Conservation (phyloP, 768 basidiomycete genomes). For the Boletus tomentosulus region DNA sequence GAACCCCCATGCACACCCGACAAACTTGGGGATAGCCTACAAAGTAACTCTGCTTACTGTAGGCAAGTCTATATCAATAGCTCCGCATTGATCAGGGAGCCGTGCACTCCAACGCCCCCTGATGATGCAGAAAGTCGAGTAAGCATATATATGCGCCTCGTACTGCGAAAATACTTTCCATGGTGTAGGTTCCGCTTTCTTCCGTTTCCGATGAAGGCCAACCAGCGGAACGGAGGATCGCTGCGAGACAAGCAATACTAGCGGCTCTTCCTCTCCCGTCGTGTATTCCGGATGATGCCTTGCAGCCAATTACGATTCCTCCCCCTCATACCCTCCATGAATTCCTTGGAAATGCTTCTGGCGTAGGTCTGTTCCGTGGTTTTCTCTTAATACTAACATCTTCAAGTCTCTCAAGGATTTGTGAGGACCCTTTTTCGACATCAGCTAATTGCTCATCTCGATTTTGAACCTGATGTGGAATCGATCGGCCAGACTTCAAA, state of each 20-base stretch:
- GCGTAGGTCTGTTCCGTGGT: slow-evolving; percentile 39
- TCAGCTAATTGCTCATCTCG: not conserved
- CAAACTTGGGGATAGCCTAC: slow-evolving; percentile 16
- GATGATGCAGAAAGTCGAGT: slow-evolving; percentile 14
- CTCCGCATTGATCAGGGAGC: slow-evolving; percentile 5
- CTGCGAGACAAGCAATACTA: slow-evolving; percentile 52
- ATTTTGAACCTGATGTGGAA: not conserved
- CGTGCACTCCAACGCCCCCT: not conserved
- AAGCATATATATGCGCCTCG: slow-evolving; percentile 15
- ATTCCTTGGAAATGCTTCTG: slow-evolving; percentile 54
- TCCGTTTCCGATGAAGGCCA: not conserved
- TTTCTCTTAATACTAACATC: slow-evolving; percentile 2
- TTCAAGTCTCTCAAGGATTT: slow-evolving; percentile 51
- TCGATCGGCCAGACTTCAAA: slow-evolving; percentile 45
- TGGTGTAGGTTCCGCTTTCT: slow-evolving; percentile 1
- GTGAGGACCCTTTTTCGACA: slow-evolving; percentile 36
- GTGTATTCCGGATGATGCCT: slow-evolving; percentile 58
- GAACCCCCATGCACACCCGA: slow-evolving; percentile 19
- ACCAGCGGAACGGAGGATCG: slow-evolving; percentile 39
- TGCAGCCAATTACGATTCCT: slow-evolving; percentile 68
- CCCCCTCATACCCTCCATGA: slow-evolving; percentile 62
- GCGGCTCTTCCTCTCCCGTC: slow-evolving; percentile 60
- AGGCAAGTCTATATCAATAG: slow-evolving; percentile 12
- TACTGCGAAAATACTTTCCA: not conserved
- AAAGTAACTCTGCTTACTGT: slow-evolving; percentile 27